Evolutionary conservation across 2,329 filamentous ascomycete genomes (phyloP), one percentile per base, ranked within the genome.

Genomic region (Cladosporium sp.): DNA sequence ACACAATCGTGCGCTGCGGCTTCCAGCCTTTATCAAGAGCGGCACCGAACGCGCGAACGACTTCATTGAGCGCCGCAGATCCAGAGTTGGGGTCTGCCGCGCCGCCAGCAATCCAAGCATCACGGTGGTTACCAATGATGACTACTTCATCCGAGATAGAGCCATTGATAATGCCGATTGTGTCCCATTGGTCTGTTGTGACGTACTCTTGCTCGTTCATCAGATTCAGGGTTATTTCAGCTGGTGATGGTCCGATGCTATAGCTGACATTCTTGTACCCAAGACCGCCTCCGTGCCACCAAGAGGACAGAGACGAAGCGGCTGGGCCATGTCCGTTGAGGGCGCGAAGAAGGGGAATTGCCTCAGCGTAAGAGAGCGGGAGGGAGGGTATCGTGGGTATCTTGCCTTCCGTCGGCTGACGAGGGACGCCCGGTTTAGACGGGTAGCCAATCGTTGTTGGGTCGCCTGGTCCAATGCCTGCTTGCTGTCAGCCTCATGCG

Each of bases 391-490:
- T 97, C 3, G 81, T 83, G 0, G 93, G 88, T 32, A 86, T 93
- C 6, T 80, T 79, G 28, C 80, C 75, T 16, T 89, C 77, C 0
- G 85, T 82, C 7, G 89, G 82, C 54, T 83, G 77, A 19, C 92
- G 85, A 34, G 89, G 87, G 19, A 78, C 87, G n/a, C 86, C 92
- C 4, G 91, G 92, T 68, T 92, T 92, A 0, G 90, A 95, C 7
- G 92, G 87, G 65, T 95, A 96, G 9, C 93, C 93, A 14, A 90
- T 89, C 0, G 93, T 97, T 0, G 93, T 95, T 45, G 92, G 92
- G 64, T 97, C 83, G 50, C 82, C 83, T 16, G 82, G 81, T 43
- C 76, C 75, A 37, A 81, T 73, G 58, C 78, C 80, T 82, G 37
- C 22, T 5, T 34, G 11, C 42, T 56, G 41, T 52, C 37, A 49